A percentile compares a stretch with the other conserved stretches of the same genome.
Conservation (phyloP, 2,329 filamentous ascomycete species). For the Penicillium aurantiogriseum region DNA sequence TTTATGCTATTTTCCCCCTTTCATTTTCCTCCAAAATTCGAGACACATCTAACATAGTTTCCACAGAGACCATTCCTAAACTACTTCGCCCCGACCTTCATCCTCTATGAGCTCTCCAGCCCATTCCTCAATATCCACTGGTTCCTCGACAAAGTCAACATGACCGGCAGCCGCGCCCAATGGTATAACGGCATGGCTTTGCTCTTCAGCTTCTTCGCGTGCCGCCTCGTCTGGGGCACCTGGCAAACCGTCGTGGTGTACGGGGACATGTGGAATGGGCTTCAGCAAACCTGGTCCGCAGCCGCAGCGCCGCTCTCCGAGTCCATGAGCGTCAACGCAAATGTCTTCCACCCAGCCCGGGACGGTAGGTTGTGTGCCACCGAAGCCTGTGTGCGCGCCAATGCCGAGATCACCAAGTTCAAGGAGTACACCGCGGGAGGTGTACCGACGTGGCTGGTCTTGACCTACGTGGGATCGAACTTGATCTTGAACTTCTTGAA, state of each 20-base stretch:
- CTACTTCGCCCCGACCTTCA: slow-evolving; percentile 64
- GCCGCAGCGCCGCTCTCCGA: slow-evolving; percentile 27
- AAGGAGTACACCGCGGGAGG: slow-evolving; percentile 39
- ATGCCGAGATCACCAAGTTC: slow-evolving; percentile 51
- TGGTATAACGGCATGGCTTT: slow-evolving; percentile 63
- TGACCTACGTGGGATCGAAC: slow-evolving; percentile 59
- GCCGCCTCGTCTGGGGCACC: slow-evolving; percentile 62
- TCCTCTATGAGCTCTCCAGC: slow-evolving; percentile 66
- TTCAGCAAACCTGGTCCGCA: slow-evolving; percentile 45
- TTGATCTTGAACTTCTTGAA: slow-evolving; percentile 62
- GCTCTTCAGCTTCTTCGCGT: slow-evolving; percentile 59
- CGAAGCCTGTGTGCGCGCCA: slow-evolving; percentile 40
- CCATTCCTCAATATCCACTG: slow-evolving; percentile 69
- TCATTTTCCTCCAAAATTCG: not conserved
- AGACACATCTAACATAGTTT: slow-evolving; percentile 2
- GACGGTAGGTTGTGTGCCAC: slow-evolving; percentile 39
- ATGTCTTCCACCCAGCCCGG: slow-evolving; percentile 35
- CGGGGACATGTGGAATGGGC: slow-evolving; percentile 56
- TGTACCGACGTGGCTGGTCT: slow-evolving; percentile 58
- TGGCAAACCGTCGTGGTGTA: slow-evolving; percentile 60
- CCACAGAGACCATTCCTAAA: slow-evolving; percentile 63
- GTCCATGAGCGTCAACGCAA: slow-evolving; percentile 33
- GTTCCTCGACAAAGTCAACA: slow-evolving; percentile 67
- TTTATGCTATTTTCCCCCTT: not conserved
- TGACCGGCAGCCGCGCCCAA: slow-evolving; percentile 61